A percentile compares a stretch with the other conserved stretches of the same genome.
Evolutionary conservation across 2,329 filamentous ascomycete species (phyloP).

Genomic region (Amauroascus niger): DNA sequence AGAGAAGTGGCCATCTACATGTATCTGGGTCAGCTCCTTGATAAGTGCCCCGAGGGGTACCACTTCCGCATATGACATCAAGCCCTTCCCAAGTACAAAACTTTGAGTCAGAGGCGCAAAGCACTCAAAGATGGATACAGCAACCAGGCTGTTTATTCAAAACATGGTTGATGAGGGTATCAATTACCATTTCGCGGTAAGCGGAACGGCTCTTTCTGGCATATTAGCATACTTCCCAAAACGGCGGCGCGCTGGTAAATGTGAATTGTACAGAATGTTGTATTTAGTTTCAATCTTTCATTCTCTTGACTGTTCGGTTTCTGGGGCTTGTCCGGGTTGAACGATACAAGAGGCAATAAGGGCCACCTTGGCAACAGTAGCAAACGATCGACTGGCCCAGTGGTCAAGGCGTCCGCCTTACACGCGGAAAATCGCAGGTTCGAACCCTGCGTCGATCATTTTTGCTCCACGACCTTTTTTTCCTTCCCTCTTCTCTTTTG

Average conservation of each 20-base stretch:
- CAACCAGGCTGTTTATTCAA: background rate
- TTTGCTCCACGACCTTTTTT: slow-evolving; percentile 11
- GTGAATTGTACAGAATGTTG: too few species aligned
- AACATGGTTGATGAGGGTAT: background rate
- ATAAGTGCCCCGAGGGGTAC: background rate
- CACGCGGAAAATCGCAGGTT: slow-evolving; percentile 40
- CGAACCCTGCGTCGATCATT: slow-evolving; percentile 38
- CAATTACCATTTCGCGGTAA: background rate
- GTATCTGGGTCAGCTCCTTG: background rate
- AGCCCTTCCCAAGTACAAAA: background rate
- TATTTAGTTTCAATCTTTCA: too few species aligned
- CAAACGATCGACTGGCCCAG: slow-evolving; percentile 32
- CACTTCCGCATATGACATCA: background rate
- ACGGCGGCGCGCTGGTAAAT: too few species aligned
- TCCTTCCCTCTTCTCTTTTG: background rate
- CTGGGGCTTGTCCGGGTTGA: too few species aligned
- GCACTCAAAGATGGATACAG: background rate
- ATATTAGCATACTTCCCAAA: background rate
- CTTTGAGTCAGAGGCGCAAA: background rate
- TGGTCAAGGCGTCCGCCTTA: slow-evolving; percentile 37
- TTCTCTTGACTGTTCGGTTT: too few species aligned
- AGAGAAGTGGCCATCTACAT: background rate
- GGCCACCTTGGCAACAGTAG: too few species aligned
- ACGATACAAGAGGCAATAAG: too few species aligned
- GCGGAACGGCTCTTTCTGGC: background rate